Conservation (phyloP, 202 grass and related monocot species). For the Panicum virgatum region DNA sequence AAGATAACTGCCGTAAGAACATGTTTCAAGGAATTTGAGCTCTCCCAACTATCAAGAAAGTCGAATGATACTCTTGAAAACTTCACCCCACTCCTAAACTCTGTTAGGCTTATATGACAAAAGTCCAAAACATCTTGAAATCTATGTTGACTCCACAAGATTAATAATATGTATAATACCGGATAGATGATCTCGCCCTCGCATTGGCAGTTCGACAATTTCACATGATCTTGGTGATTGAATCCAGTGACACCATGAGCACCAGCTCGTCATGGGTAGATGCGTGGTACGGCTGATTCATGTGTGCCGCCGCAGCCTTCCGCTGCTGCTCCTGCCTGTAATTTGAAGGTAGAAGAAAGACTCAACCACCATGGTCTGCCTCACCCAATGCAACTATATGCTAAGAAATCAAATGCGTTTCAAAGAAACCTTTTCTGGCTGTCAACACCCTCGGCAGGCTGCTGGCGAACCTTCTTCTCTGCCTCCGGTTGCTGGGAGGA, state of each 20-base stretch:
- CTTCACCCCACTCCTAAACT: background rate
- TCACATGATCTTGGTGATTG: constrained; percentile 36
- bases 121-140: too few species aligned
- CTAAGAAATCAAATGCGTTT: background rate
- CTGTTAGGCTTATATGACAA: background rate
- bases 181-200: background rate
- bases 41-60: background rate
- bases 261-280: constrained; percentile 3
- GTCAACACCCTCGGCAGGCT: background rate
- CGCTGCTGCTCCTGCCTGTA: constrained; percentile 4
- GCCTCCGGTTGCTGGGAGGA: background rate
- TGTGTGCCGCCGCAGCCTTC: background rate
- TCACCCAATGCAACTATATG: background rate
- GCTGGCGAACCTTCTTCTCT: background rate
- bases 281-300: background rate
- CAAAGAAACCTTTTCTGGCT: background rate
- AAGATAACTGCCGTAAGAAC: background rate
- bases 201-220: too few species aligned
- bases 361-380: background rate
- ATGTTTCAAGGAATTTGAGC: background rate
- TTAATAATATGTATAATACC: background rate
- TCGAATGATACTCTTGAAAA: background rate
- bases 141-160: background rate
- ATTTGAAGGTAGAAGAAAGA: background rate
- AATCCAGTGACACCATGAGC: constrained; percentile 24